These are phyloP conservation scores for Perkinsus chesapeaki DNA, from an alignment of 169 alveolate genomes.

Conservation along the genomic window DNA sequence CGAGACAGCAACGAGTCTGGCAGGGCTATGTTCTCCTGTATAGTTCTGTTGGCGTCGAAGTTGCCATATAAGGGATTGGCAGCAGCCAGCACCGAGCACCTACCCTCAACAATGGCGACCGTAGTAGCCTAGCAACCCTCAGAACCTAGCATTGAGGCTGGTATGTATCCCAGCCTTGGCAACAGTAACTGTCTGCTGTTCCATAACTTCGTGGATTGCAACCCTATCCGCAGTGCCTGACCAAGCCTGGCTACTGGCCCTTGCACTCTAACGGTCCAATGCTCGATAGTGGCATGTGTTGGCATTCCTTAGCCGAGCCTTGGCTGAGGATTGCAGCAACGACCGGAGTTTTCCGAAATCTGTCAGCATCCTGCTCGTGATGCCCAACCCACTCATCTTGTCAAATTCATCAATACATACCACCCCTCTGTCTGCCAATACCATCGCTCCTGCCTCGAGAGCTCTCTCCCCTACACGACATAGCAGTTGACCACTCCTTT, in stretches of 20 bases:
- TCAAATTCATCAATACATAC: constrained; percentile 98
- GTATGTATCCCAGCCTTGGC: constrained; percentile 98
- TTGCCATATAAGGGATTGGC: constrained; percentile 98
- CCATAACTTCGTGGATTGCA: constrained; percentile 99
- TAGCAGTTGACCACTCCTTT: not conserved
- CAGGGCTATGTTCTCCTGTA: constrained; percentile 84
- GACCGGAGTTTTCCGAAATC: not conserved
- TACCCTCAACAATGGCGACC: not conserved
- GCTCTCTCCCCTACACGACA: constrained; percentile 77
- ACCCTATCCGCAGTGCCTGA: constrained; percentile 83
- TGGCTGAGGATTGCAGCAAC: not conserved
- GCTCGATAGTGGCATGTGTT: too few species aligned
- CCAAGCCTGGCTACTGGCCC: too few species aligned
- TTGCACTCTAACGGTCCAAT: too few species aligned
- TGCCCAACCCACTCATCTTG: constrained; percentile 90
- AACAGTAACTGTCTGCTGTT: constrained; percentile 94
- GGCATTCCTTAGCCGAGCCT: too few species aligned
- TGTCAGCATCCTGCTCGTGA: too few species aligned
- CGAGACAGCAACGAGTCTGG: constrained; percentile 96
- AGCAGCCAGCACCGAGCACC: constrained; percentile 97
- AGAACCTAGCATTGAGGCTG: constrained; percentile 84
- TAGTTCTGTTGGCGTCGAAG: constrained; percentile 79
- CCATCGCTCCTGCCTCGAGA: constrained; percentile 99
- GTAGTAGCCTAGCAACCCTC: not conserved
- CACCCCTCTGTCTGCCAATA: constrained; percentile 93